Evolutionary conservation across 192 early-diverging fungal genomes (phyloP).

Genomic region (Linderina pennispora): DNA sequence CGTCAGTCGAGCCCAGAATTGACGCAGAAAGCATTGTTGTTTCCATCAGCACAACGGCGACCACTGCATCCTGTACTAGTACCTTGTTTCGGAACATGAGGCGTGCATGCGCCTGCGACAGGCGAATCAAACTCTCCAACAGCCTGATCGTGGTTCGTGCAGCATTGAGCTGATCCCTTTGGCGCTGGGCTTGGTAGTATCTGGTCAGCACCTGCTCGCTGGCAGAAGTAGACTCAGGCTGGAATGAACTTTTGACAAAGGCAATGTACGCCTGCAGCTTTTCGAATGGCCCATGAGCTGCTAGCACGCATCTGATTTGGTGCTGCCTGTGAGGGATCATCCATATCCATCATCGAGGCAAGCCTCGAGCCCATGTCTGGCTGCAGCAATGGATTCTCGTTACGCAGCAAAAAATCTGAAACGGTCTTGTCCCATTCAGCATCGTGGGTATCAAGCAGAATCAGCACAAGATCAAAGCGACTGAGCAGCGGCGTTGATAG

Average conservation of each 20-base stretch:
- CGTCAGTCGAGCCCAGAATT: constrained; percentile 42
- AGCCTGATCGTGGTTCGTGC: constrained; percentile 68
- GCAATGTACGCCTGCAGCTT: constrained; percentile 64
- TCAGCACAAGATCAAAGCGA: constrained; percentile 68
- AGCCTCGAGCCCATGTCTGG: neutral
- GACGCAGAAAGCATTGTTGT: constrained; percentile 54
- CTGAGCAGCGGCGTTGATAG: constrained; percentile 61
- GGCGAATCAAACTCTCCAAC: constrained; percentile 57
- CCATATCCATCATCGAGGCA: neutral
- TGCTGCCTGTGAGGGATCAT: no score
- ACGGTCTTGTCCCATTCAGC: constrained; percentile 60
- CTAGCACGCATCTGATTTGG: no score
- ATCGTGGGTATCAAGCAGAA: constrained; percentile 62
- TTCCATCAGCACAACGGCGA: constrained; percentile 57
- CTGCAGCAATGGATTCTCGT: no score
- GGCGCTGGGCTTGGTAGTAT: constrained; percentile 70
- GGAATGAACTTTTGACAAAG: constrained; percentile 49
- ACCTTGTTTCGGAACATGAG: constrained; percentile 59
- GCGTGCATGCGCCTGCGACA: constrained; percentile 58
- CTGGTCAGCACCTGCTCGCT: constrained; percentile 56
- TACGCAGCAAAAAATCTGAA: constrained; percentile 44
- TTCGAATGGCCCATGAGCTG: constrained; percentile 51
- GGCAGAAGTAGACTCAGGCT: constrained; percentile 54
- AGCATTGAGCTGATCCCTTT: constrained; percentile 55
- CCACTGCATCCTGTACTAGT: constrained; percentile 55